Percentiles rank a stretch among this genome's conserved stretches.
Conservation (phyloP, 306 rosid species). For the Cucurbita argyrosperma region DNA sequence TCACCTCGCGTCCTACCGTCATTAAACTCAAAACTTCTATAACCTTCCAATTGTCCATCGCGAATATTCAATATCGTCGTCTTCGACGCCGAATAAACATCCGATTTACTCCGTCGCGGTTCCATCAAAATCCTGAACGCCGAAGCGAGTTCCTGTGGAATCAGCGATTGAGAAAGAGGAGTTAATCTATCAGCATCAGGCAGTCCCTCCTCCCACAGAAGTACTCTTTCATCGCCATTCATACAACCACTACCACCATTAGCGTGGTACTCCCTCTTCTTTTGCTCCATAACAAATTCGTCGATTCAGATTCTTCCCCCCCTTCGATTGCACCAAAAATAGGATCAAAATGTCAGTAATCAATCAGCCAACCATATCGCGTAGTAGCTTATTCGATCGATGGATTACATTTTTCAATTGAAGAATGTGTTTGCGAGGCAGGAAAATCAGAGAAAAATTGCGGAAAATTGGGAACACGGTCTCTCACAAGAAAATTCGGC, state of each 20-base stretch:
- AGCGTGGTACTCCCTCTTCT: slow-evolving; percentile 26
- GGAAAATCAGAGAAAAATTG: slow-evolving; percentile 4
- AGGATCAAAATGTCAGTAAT: neutral
- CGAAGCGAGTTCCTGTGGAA: slow-evolving; percentile 63
- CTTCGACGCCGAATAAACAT: slow-evolving; percentile 70
- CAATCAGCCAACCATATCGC: slow-evolving; percentile 2
- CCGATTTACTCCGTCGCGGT: slow-evolving; percentile 35
- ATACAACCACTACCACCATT: neutral
- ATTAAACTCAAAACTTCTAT: slow-evolving; percentile 22
- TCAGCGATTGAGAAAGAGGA: slow-evolving; percentile 56
- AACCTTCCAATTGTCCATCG: slow-evolving; percentile 21
- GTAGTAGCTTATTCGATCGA: neutral
- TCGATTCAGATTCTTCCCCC: neutral
- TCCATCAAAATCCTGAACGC: slow-evolving; percentile 79
- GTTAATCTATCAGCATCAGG: slow-evolving; percentile 48
- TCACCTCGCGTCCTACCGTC: slow-evolving; percentile 5
- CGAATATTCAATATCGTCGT: slow-evolving; percentile 54
- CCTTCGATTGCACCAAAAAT: neutral
- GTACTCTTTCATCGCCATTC: slow-evolving; percentile 33
- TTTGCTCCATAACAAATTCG: slow-evolving; percentile 23
- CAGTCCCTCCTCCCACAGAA: slow-evolving; percentile 70
- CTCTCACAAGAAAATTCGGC: neutral
- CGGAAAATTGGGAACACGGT: neutral
- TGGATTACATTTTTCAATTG: slow-evolving; percentile 13
- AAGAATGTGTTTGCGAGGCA: slow-evolving; percentile 10